Conservation (phyloP, 805 yeast species). For the Pichia nakasei region DNA sequence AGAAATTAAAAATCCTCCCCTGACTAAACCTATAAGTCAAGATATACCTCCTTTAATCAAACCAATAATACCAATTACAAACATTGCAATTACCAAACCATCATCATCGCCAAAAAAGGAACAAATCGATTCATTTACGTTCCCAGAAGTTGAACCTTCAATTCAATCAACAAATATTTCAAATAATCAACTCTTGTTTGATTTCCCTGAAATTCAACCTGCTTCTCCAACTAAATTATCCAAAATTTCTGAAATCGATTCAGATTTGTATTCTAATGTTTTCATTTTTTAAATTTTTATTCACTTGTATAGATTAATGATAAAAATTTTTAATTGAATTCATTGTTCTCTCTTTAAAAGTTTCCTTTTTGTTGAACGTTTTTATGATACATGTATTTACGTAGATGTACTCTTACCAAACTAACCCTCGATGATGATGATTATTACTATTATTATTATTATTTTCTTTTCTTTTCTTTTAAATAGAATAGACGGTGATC, state of each 20-base stretch:
- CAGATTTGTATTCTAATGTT: not conserved
- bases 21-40: not conserved
- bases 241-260: not conserved
- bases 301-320: not conserved
- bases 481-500: not conserved
- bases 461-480: no score
- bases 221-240: not conserved
- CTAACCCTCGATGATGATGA: no score
- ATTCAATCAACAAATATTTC: not conserved
- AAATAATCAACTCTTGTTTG: not conserved
- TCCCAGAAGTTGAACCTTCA: conserved; percentile 16
- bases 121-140: conserved; percentile 15
- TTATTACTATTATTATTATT: no score
- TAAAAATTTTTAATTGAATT: no score
- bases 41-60: not conserved
- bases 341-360: no score
- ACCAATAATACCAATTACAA: not conserved
- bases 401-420: no score
- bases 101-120: no score
- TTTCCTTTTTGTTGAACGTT: no score
- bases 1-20: not conserved
- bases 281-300: not conserved
- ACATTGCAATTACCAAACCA: not conserved
- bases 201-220: not conserved
- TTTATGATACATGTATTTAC: no score